Percentiles rank a stretch among this genome's conserved stretches.
phyloP scores from a whole-genome alignment of 805 yeast genomes.

The Jamesozyma spencerorum region DNA sequence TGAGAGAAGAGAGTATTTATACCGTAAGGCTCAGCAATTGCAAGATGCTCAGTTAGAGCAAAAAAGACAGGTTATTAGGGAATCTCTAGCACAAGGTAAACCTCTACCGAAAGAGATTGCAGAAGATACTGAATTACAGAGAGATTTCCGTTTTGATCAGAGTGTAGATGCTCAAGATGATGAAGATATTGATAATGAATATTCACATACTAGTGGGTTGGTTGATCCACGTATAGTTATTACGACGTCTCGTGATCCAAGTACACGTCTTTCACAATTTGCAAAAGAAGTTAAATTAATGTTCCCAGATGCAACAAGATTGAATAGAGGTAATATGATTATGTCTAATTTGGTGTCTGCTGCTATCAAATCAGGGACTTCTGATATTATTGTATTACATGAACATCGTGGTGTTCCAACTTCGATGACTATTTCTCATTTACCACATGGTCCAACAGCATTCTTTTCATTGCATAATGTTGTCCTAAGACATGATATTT shows the following conservation, averaged over 20 bases:
- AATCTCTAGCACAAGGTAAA: constrained; percentile 86
- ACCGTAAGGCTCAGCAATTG: constrained; percentile 77
- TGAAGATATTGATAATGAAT: constrained; percentile 79
- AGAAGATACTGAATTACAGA: constrained; percentile 73
- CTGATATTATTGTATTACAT: constrained; percentile 79
- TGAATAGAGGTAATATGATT: constrained; percentile 89
- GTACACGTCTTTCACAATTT: constrained; percentile 76
- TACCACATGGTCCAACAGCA: constrained; percentile 97
- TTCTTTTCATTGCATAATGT: constrained; percentile 92
- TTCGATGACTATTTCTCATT: constrained; percentile 81
- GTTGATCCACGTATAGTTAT: constrained; percentile 84
- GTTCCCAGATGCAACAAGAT: constrained; percentile 80
- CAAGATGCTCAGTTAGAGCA: constrained; percentile 82
- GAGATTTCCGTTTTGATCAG: constrained; percentile 81
- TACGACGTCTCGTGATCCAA: constrained; percentile 89
- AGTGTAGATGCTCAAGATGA: constrained; percentile 35
- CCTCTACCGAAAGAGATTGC: constrained; percentile 84
- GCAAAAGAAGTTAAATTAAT: constrained; percentile 84
- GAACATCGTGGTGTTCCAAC: constrained; percentile 99
- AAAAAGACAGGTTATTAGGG: constrained; percentile 76
- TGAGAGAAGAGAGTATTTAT: constrained; percentile 89
- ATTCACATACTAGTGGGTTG: constrained; percentile 76
- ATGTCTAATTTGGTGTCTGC: constrained; percentile 78
- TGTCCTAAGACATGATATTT: constrained; percentile 83
- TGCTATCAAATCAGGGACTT: constrained; percentile 69